Conservation (phyloP, 2,329 filamentous ascomycete species). For the Diaporthe sp. region DNA sequence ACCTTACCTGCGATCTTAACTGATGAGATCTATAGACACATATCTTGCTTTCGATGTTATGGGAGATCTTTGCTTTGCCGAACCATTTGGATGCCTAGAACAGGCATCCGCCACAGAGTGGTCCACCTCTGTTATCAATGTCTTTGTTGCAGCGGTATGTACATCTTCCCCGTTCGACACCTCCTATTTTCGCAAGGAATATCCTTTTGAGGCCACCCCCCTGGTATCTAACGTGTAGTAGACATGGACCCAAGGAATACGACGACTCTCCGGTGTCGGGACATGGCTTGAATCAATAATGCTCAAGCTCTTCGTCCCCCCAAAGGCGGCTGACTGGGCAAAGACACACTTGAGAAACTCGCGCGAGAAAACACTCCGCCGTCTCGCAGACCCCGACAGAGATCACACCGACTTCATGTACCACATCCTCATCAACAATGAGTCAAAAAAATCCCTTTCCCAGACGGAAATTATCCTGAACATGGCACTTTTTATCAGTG, state of each 20-base stretch:
- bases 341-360: conserved; percentile 24
- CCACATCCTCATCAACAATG: conserved; percentile 44
- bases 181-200: not conserved
- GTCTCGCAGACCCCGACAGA: conserved; percentile 38
- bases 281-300: conserved; percentile 45
- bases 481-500: conserved; percentile 50
- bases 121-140: conserved; percentile 60
- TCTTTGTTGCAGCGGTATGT: conserved; percentile 37
- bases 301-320: conserved; percentile 44
- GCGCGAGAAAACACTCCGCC: conserved; percentile 39
- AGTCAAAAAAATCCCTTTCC: conserved; percentile 32
- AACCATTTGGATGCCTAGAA: conserved; percentile 64
- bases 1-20: not conserved
- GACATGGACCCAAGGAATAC: conserved; percentile 47
- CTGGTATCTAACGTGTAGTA: conserved; percentile 32
- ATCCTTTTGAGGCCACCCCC: too few species aligned
- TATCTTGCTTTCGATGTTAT: conserved; percentile 67
- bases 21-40: conserved; percentile 41
- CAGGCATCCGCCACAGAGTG: conserved; percentile 62
- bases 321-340: conserved; percentile 34
- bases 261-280: conserved; percentile 46
- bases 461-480: conserved; percentile 33
- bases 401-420: conserved; percentile 45
- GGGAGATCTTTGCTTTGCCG: conserved; percentile 65
- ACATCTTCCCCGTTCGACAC: not conserved